Percentiles rank a stretch among this genome's conserved stretches.
phyloP scores from a whole-genome alignment of 2,329 filamentous ascomycete species.

The Penicillium sumatraense region DNA sequence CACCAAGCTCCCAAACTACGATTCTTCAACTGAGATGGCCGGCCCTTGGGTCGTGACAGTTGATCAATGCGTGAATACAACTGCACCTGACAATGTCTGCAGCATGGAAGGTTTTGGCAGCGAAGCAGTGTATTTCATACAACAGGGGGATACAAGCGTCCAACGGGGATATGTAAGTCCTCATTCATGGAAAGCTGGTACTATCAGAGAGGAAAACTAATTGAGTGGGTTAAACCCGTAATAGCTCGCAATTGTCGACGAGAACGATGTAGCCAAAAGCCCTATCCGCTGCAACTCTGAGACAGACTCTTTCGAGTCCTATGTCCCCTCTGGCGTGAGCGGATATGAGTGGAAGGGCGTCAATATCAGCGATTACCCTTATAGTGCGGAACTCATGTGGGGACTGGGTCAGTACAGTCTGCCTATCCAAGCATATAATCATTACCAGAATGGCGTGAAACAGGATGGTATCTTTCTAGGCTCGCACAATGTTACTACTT shows the following conservation, averaged over 20 bases:
- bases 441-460: slow-evolving; percentile 8
- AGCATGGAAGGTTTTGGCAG: slow-evolving; percentile 13
- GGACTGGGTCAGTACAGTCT: slow-evolving; percentile 7
- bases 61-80: slow-evolving; percentile 11
- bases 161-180: slow-evolving; percentile 6
- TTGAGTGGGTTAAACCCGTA: too few species aligned
- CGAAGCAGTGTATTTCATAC: slow-evolving; percentile 2
- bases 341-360: slow-evolving; percentile 5
- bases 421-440: slow-evolving; percentile 9
- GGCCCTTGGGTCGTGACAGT: slow-evolving; percentile 8
- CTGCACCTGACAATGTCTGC: slow-evolving; percentile 1
- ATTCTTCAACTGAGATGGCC: not conserved
- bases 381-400: slow-evolving; percentile 10
- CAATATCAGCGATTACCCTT: slow-evolving; percentile 12
- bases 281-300: slow-evolving; percentile 10
- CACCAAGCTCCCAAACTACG: slow-evolving; percentile 5
- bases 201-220: too few species aligned
- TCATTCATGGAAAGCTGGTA: not conserved
- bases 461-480: slow-evolving; percentile 14
- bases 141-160: slow-evolving; percentile 7
- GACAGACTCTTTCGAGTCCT: slow-evolving; percentile 3
- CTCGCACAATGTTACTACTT: slow-evolving; percentile 15
- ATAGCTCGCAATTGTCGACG: slow-evolving; percentile 10
- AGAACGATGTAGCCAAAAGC: slow-evolving; percentile 4
- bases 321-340: slow-evolving; percentile 6